Percentiles rank a stretch among this genome's conserved stretches.
phyloP scores from a whole-genome alignment of 305 asterid species.

The Fraxinus albicans region DNA sequence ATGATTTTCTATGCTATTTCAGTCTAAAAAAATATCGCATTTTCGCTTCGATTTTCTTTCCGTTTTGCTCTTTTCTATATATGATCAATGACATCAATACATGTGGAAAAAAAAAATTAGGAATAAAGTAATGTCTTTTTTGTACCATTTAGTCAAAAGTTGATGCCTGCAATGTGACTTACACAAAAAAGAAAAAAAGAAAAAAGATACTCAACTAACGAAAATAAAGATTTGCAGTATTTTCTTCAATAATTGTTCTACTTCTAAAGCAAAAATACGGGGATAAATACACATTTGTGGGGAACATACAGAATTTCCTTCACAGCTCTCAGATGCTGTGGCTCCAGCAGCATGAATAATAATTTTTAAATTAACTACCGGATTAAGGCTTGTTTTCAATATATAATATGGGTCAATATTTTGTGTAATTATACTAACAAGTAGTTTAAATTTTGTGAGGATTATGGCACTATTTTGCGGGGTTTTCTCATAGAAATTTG shows the following conservation, averaged over 20 bases:
- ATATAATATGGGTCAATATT: neutral
- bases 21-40: conserved; percentile 31
- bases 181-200: neutral
- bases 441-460: neutral
- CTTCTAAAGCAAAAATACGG: conserved; percentile 27
- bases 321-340: neutral
- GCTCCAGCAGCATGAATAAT: neutral
- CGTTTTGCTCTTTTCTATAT: neutral
- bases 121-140: conserved; percentile 22
- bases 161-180: conserved; percentile 35
- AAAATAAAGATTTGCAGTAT: conserved; percentile 2
- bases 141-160: conserved; percentile 42
- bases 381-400: neutral
- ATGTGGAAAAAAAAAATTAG: conserved; percentile 19
- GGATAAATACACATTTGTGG: conserved; percentile 23
- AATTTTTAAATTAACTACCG: neutral
- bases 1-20: neutral
- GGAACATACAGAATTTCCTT: conserved; percentile 27
- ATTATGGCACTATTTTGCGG: neutral
- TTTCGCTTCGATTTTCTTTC: conserved; percentile 8
- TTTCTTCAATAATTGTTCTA: conserved; percentile 18
- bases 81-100: conserved; percentile 5
- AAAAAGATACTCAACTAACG: neutral
- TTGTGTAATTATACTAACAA: neutral
- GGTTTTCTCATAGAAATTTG: neutral